Conservation (phyloP, 73 alveolate genomes). For the Tetrahymena elliotti region DNA sequence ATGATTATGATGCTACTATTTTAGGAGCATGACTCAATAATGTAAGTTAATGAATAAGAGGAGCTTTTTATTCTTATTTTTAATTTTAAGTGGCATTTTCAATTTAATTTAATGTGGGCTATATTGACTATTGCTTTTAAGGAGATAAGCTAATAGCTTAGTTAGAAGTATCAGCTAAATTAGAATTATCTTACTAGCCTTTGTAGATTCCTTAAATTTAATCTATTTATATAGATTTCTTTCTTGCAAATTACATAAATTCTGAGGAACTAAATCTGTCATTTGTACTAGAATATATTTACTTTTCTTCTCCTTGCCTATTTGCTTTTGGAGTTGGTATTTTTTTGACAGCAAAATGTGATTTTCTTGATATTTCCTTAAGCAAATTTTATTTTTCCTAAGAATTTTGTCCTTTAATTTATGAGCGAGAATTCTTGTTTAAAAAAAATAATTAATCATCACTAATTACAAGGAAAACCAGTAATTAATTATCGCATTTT, state of each 20-base stretch:
- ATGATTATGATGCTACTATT: not conserved
- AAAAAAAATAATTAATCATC: not conserved
- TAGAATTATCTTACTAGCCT: not conserved
- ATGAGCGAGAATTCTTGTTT: not conserved
- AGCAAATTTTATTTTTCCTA: not conserved
- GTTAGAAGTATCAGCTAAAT: not conserved
- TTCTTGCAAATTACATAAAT: not conserved
- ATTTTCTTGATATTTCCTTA: not conserved
- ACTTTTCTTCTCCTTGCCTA: not conserved
- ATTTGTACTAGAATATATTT: not conserved
- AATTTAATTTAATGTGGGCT: not conserved
- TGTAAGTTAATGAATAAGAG: not conserved
- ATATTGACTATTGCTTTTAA: not conserved
- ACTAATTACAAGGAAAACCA: not conserved
- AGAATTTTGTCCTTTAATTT: not conserved
- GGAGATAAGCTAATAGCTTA: not conserved
- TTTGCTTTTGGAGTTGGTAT: not conserved
- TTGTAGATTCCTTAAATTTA: not conserved
- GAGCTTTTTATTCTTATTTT: not conserved
- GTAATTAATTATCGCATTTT: not conserved
- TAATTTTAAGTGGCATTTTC: not conserved
- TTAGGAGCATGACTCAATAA: not conserved
- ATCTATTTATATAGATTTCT: not conserved
- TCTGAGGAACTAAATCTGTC: not conserved
- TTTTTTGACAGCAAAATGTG: not conserved